Evolutionary conservation across 2,329 filamentous ascomycete genomes (phyloP), one percentile per base, ranked within the genome.

Genomic region (Fusarium phyllophilum): DNA sequence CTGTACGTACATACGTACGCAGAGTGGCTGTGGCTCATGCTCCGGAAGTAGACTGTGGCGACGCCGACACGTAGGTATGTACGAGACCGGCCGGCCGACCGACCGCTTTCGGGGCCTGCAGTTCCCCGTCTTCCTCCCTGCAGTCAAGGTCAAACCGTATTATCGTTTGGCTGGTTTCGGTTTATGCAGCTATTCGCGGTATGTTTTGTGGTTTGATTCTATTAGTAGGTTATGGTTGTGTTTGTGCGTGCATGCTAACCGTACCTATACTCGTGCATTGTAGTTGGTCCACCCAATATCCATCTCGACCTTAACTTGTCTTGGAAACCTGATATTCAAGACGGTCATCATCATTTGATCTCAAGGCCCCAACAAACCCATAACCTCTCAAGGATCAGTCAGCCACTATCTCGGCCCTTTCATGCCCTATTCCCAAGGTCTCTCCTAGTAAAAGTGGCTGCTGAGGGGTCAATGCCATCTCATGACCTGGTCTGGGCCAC

Each of bases 331-430:
- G 57, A 51, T 11, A 12, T 36, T 52, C 52, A 60, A 24, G 33
- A 56, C 51, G 26, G n/a, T 15, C 49, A 73, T 73, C 65, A 66
- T 73, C 60, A 70, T 59, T 73, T 73, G 70, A 62, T 62, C 42
- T 52, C 52, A 22, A 52, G 18, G n/a, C 49, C 26, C 26, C 26
- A 34, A 41, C 45, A 42, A 68, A 54, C 36, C 46, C 49, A 38
- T 46, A n/a, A 26, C 29, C 33, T 36, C 45, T n/a, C 54, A 57
- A 34, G 60, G 55, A 66, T 71, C 56, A 34, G 24, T 49, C 42
- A 67, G 67, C 62, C 69, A 71, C 57, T 72, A 46, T 39, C 29
- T 42, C 51, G 54, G 33, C 48, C 52, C 41, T 59, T 42, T 54
- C 57, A 52, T 68, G 54, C 54, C 49, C 39, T 34, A 24, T 56